These are phyloP conservation scores for Russula olivacea DNA, from an alignment of 768 basidiomycete species.

Conservation along the genomic window DNA sequence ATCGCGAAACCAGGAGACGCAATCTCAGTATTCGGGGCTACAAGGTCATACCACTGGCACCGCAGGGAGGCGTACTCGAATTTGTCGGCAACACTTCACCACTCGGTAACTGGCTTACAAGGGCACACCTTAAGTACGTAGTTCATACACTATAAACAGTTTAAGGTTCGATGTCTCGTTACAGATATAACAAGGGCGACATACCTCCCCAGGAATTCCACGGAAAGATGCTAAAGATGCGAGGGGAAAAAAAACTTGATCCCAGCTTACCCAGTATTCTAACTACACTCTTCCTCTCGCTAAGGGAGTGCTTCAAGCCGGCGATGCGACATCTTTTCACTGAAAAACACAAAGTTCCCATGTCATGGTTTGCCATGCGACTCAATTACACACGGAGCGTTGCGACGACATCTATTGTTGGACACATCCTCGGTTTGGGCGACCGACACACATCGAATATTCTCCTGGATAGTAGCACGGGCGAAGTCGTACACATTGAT, in stretches of 20 bases:
- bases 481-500: slow-evolving; percentile 94
- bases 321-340: slow-evolving; percentile 95
- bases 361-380: slow-evolving; percentile 88
- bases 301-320: slow-evolving; percentile 52
- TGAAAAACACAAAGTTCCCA: slow-evolving; percentile 80
- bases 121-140: slow-evolving; percentile 57
- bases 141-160: background rate
- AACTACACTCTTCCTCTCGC: slow-evolving; percentile 27
- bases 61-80: slow-evolving; percentile 80
- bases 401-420: slow-evolving; percentile 90
- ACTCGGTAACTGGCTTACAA: slow-evolving; percentile 53
- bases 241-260: slow-evolving; percentile 31
- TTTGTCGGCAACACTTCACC: slow-evolving; percentile 79
- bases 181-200: slow-evolving; percentile 66
- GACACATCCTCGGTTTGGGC: slow-evolving; percentile 86
- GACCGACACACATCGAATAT: slow-evolving; percentile 94
- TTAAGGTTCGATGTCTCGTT: background rate
- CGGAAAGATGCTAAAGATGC: slow-evolving; percentile 31
- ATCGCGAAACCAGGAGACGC: slow-evolving; percentile 71
- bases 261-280: slow-evolving; percentile 29
- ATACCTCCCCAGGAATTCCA: slow-evolving; percentile 33
- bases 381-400: slow-evolving; percentile 88
- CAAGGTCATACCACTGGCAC: slow-evolving; percentile 79
- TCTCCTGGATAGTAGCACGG: slow-evolving; percentile 71
- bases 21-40: slow-evolving; percentile 74